These are phyloP conservation scores for Raffaelea ambrosiae DNA, from an alignment of 2,329 filamentous ascomycete genomes.

Conservation along the genomic window DNA sequence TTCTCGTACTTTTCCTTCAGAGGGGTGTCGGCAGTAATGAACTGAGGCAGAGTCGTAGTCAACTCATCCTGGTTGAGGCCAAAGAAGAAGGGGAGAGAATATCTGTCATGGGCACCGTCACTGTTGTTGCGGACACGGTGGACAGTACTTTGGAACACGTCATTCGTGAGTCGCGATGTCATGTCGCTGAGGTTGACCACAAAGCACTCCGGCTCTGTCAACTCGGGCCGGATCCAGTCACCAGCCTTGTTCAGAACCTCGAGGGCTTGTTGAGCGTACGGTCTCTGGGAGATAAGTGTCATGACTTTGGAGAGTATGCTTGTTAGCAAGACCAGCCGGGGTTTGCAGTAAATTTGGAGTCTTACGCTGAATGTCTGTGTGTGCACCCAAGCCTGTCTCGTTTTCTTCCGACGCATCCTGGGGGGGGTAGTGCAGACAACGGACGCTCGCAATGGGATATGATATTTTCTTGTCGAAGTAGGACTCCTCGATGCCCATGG, in stretches of 20 bases:
- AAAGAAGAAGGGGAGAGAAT: background rate
- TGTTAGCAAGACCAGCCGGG: too few species aligned
- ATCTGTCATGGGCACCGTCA: background rate
- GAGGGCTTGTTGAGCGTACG: background rate
- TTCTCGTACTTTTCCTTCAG: background rate
- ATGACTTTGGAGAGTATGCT: background rate
- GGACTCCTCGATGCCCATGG: background rate
- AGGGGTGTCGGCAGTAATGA: background rate
- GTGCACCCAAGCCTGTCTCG: background rate
- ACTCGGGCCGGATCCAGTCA: conserved; percentile 4
- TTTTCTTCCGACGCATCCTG: background rate
- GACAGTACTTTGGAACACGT: conserved; percentile 4
- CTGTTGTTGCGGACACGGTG: conserved; percentile 7
- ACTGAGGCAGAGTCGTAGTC: background rate
- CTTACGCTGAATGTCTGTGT: conserved; percentile 4
- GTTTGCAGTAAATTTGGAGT: too few species aligned
- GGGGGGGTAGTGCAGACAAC: conserved; percentile 1
- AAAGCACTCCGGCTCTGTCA: conserved; percentile 1
- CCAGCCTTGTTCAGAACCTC: conserved; percentile 6
- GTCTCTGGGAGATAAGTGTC: conserved; percentile 2
- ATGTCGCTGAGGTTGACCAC: conserved; percentile 10
- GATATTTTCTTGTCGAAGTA: background rate
- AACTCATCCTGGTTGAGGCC: background rate
- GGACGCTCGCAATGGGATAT: conserved; percentile 1
- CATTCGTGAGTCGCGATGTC: conserved; percentile 5